Evolutionary conservation across 2,329 filamentous ascomycete species (phyloP).

Genomic region (Hysterium pulicare): DNA sequence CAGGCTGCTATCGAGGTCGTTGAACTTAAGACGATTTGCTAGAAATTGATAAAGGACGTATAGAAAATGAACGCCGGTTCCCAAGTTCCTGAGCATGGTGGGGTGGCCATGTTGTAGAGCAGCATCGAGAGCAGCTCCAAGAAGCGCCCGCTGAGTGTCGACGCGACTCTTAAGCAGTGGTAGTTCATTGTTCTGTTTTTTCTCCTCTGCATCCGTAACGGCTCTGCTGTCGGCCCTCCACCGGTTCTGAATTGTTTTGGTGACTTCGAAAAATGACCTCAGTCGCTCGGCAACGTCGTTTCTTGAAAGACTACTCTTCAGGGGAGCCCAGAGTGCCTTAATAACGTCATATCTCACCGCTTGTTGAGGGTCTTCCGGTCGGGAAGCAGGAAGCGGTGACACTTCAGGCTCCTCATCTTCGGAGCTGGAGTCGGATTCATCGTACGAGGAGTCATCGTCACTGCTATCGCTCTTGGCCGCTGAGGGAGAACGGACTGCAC

Average conservation of each 20-base stretch:
- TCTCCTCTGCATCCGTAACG: constrained; percentile 56
- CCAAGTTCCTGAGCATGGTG: constrained; percentile 42
- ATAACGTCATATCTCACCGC: constrained; percentile 58
- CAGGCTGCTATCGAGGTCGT: constrained; percentile 44
- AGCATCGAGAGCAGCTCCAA: constrained; percentile 50
- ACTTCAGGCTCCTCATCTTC: constrained; percentile 53
- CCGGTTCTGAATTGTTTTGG: constrained; percentile 57
- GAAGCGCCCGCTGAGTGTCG: constrained; percentile 54
- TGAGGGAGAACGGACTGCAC: constrained; percentile 6
- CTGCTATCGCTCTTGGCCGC: constrained; percentile 41
- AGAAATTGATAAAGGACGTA: constrained; percentile 49
- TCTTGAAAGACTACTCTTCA: constrained; percentile 47
- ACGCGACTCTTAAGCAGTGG: constrained; percentile 56
- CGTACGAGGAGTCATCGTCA: constrained; percentile 48
- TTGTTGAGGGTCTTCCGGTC: constrained; percentile 52
- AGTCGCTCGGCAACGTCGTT: constrained; percentile 55
- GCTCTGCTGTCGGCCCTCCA: constrained; percentile 59
- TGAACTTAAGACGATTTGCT: constrained; percentile 44
- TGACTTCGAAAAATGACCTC: constrained; percentile 56
- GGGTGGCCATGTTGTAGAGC: constrained; percentile 47
- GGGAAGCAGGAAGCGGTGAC: constrained; percentile 52
- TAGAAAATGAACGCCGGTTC: constrained; percentile 39
- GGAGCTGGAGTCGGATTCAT: constrained; percentile 50
- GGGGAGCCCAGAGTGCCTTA: constrained; percentile 59
- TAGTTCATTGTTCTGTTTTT: constrained; percentile 53